Evolutionary conservation across 768 basidiomycete species (phyloP).

Genomic region (Hygrophorus russula): DNA sequence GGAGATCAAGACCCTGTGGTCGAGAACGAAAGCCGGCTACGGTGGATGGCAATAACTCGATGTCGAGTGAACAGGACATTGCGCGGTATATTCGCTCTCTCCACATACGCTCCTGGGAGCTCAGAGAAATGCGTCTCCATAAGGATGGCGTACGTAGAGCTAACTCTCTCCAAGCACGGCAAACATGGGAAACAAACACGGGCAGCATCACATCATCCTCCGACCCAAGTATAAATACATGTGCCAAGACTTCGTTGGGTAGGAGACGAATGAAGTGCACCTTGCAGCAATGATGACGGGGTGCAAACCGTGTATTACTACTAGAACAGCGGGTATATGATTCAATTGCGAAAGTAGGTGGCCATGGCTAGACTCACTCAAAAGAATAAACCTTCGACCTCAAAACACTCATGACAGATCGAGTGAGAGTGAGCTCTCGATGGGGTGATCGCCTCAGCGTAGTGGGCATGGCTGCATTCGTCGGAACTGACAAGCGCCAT

Average conservation of each 20-base stretch:
- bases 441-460: conserved; percentile 36
- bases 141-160: conserved; percentile 48
- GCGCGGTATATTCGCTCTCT: conserved; percentile 49
- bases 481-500: background rate
- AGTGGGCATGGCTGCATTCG: conserved; percentile 3
- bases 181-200: conserved; percentile 57
- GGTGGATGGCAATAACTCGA: conserved; percentile 33
- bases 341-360: background rate
- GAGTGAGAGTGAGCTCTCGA: conserved; percentile 34
- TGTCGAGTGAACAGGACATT: conserved; percentile 48
- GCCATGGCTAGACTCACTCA: conserved; percentile 16
- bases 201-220: conserved; percentile 47
- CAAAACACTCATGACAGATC: conserved; percentile 37
- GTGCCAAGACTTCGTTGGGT: conserved; percentile 52
- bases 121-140: conserved; percentile 52
- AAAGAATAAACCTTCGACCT: conserved; percentile 26
- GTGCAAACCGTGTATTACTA: background rate
- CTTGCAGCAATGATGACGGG: conserved; percentile 11
- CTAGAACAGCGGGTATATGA: conserved; percentile 2
- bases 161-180: conserved; percentile 50
- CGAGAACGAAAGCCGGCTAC: conserved; percentile 15
- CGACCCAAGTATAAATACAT: conserved; percentile 52
- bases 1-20: conserved; percentile 26
- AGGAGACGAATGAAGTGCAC: conserved; percentile 44
- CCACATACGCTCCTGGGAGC: conserved; percentile 46